Evolutionary conservation across 306 rosid species (phyloP), one percentile per base, ranked within the genome.

Genomic region (Erythrophleum fordii): DNA sequence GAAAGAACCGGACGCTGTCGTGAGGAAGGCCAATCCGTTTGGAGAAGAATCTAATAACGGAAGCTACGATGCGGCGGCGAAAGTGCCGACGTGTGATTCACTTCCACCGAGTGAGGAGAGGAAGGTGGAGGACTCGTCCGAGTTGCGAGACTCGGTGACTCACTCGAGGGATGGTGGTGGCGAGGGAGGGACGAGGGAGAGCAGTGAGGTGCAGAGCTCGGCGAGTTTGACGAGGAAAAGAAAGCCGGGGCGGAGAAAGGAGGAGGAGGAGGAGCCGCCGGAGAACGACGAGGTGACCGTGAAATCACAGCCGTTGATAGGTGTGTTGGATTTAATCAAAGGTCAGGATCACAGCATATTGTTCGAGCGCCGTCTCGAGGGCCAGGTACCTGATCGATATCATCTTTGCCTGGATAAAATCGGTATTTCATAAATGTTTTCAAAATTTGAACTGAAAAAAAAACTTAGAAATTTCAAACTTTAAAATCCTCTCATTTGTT

Each of bases 181-280:
- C 2, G 66, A 79, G 65, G 90, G 86, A 37, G 89, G 73, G 71
- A 75, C 86, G 68, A 80, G 90, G 29, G 97, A 86, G 75, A 93
- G 97, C 69, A 86, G 98, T 55, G 98, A 90, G 53, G 97, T 90
- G 55, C 97, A 93, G 44, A 93, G 97, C 85, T 93, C 94, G 20
- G 91, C 93, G 58, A 93, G 97, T 35, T 83, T 93, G 73, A 85
- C 97, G 39, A 58, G 86, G 37, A 88, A 53, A 78, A 77, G 85
- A 78, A 88, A 81, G 41, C 37, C 81, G n/a, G 81, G 87, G 26
- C 80, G 83, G 51, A 85, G 83, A 65, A 78, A 78, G 86, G 92
- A 91, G 5, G 80, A 73, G 20, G 34, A 6, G 37, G 68, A 61
- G 68, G 68, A 61, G 12, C 23, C 53, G 37, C 72, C 77, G 60